These are phyloP conservation scores for Botrytis squamosa DNA, from an alignment of 2,329 filamentous ascomycete genomes.

Conservation along the genomic window DNA sequence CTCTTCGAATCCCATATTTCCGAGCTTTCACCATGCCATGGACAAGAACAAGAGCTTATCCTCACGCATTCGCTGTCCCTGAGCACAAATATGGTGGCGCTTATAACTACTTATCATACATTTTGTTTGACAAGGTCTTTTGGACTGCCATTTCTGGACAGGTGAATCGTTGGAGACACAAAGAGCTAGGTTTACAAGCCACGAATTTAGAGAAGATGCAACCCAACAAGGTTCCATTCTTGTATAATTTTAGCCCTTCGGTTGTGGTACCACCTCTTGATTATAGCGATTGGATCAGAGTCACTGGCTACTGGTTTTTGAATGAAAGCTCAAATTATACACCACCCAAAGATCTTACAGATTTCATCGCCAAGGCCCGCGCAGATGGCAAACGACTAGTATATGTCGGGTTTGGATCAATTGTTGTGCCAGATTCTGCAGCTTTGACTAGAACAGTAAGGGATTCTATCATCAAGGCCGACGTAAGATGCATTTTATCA, in stretches of 20 bases:
- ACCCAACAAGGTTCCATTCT: conserved; percentile 93
- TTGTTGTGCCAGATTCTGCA: conserved; percentile 85
- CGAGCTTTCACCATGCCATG: conserved; percentile 98
- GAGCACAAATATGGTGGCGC: conserved; percentile 92
- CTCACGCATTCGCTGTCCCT: conserved; percentile 91
- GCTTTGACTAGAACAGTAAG: conserved; percentile 92
- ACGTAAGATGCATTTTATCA: conserved; percentile 89
- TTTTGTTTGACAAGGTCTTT: conserved; percentile 95
- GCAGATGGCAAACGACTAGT: conserved; percentile 85
- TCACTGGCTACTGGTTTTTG: conserved; percentile 98
- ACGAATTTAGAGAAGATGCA: conserved; percentile 90
- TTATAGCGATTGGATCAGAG: conserved; percentile 95
- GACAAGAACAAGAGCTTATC: conserved; percentile 93
- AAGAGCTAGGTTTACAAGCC: conserved; percentile 71
- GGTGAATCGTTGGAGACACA: conserved; percentile 89
- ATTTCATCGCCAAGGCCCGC: conserved; percentile 82
- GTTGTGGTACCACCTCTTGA: conserved; percentile 94
- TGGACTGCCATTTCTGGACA: conserved; percentile 92
- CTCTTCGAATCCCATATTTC: conserved; percentile 90
- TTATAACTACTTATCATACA: conserved; percentile 93
- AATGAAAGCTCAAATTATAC: conserved; percentile 70
- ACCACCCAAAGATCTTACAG: conserved; percentile 71
- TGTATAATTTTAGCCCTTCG: conserved; percentile 94
- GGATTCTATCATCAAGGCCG: conserved; percentile 84
- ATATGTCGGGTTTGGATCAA: conserved; percentile 95